Evolutionary conservation across 2,329 filamentous ascomycete species (phyloP).

Genomic region (Calonectria crousiana): DNA sequence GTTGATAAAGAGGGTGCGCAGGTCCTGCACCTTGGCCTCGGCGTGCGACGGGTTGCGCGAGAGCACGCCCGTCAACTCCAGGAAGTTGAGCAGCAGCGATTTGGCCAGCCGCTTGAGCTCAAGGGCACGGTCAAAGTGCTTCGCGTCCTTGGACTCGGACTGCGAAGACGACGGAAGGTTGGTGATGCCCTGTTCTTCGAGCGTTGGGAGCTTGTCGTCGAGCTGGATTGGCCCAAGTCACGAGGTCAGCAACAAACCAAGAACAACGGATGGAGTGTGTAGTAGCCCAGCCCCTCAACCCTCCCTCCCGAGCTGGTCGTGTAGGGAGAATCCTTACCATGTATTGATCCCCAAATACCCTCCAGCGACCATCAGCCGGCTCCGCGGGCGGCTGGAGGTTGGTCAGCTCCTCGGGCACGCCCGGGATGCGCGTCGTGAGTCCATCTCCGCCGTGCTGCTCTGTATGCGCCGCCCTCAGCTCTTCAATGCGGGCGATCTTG

Average conservation of each 20-base stretch:
- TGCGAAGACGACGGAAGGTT: constrained; percentile 67
- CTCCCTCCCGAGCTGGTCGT: no score
- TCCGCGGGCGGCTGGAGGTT: constrained; percentile 85
- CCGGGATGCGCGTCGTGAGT: constrained; percentile 51
- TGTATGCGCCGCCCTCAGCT: constrained; percentile 56
- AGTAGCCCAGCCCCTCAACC: no score
- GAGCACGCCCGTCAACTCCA: constrained; percentile 78
- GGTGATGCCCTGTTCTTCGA: constrained; percentile 78
- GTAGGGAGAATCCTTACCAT: constrained; percentile 52
- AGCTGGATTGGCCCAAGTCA: constrained; percentile 52
- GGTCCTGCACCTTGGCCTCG: constrained; percentile 79
- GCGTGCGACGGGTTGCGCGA: constrained; percentile 59
- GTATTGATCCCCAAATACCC: constrained; percentile 78
- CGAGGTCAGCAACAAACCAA: not conserved
- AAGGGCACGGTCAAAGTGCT: constrained; percentile 72
- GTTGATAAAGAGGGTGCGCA: constrained; percentile 88
- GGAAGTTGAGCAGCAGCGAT: constrained; percentile 87
- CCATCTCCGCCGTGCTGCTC: constrained; percentile 45
- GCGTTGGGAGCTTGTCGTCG: constrained; percentile 72
- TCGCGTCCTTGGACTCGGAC: constrained; percentile 60
- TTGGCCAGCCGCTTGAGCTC: constrained; percentile 84
- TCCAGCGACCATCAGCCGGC: constrained; percentile 78
- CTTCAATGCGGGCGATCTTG: constrained; percentile 71
- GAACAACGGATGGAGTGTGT: not conserved
- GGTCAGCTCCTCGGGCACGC: constrained; percentile 77